A percentile compares a stretch with the other conserved stretches of the same genome.
Evolutionary conservation across 305 asterid genomes (phyloP).

Genomic region (Fraxinus greggii): DNA sequence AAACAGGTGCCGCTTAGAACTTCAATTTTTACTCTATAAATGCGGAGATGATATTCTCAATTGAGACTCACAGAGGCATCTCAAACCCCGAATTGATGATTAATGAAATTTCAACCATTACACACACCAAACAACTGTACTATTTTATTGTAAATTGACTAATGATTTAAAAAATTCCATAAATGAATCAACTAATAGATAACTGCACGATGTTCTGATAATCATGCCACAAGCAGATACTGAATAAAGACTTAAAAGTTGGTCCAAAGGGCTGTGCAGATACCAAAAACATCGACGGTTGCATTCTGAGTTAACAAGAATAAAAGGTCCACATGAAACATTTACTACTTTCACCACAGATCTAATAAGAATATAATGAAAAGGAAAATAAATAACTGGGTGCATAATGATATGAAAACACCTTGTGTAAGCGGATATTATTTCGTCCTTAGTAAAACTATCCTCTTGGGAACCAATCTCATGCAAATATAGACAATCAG

Average conservation of each 20-base stretch:
- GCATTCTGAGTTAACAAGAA: neutral
- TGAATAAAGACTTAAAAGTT: neutral
- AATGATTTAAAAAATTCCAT: neutral
- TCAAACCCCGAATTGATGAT: neutral
- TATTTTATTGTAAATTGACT: neutral
- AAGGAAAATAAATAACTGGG: neutral
- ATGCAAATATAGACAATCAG: constrained; percentile 91
- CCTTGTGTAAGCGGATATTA: constrained; percentile 90
- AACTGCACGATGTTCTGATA: neutral
- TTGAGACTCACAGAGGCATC: constrained; percentile 7
- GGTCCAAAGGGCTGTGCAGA: neutral
- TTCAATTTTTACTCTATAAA: neutral
- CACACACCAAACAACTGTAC: neutral
- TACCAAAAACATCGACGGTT: neutral
- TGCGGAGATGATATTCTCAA: neutral
- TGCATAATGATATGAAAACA: constrained; percentile 20
- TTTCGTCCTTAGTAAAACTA: constrained; percentile 91
- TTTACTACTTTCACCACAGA: neutral
- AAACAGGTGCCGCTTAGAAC: neutral
- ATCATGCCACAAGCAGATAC: neutral
- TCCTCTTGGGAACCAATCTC: constrained; percentile 91
- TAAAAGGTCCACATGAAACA: neutral
- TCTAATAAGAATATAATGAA: neutral
- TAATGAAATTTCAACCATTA: neutral
- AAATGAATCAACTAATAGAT: neutral